These are phyloP conservation scores for Pterulicium gracile DNA, from an alignment of 1,284 basidiomycete genomes.

Conservation along the genomic window DNA sequence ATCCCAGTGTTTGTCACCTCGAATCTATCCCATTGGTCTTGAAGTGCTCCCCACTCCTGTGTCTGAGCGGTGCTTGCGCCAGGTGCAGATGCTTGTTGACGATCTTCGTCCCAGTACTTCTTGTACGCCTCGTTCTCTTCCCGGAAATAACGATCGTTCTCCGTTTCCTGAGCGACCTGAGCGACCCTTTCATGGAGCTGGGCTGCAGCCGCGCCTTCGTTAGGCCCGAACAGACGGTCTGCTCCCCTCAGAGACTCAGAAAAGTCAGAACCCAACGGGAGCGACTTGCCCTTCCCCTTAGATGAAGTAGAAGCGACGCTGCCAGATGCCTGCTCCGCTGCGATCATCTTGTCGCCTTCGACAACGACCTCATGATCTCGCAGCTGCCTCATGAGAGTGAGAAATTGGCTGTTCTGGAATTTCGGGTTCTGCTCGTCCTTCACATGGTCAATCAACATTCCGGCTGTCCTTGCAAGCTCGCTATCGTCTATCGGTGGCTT, in stretches of 20 bases:
- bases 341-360: conserved; percentile 72
- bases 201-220: background rate
- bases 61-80: background rate
- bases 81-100: conserved; percentile 10
- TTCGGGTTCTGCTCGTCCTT: conserved; percentile 71
- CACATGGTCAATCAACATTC: conserved; percentile 58
- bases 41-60: conserved; percentile 40
- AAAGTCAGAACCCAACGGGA: conserved; percentile 7
- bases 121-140: conserved; percentile 62
- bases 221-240: conserved; percentile 1
- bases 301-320: conserved; percentile 18
- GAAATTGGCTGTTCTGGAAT: conserved; percentile 82
- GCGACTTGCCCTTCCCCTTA: conserved; percentile 1
- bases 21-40: conserved; percentile 77
- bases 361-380: conserved; percentile 79
- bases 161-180: conserved; percentile 25
- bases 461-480: conserved; percentile 70
- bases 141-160: conserved; percentile 50
- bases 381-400: conserved; percentile 79
- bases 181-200: background rate
- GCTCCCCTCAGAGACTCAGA: conserved; percentile 13
- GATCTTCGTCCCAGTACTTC: conserved; percentile 38
- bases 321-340: conserved; percentile 27
- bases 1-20: conserved; percentile 61
- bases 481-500: conserved; percentile 32